Evolutionary conservation across 1,139 yeast genomes (phyloP), one percentile per base, ranked within the genome.

Genomic region (Wickerhamomyces sp.): DNA sequence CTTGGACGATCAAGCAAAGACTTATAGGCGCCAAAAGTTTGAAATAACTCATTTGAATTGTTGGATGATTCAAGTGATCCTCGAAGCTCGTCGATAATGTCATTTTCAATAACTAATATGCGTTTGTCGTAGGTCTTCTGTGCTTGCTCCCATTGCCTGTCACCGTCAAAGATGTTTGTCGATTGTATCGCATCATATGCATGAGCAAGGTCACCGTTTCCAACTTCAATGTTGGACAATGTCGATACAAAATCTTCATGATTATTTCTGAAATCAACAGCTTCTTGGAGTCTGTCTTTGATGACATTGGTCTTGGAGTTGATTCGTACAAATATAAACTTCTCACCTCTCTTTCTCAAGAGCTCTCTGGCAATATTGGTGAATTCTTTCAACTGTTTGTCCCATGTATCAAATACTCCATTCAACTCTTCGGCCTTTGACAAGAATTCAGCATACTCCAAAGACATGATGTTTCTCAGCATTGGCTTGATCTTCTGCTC

Each of bases 311-410:
- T 75, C 3, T 63, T 56, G 15, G 77, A 70, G 23, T 66, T 64
- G 13, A 86, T 67, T 43, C 79, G 72, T 14, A 86, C 73, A 19
- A 81, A 71, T 22, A 82, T 70, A 52, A 83, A 83, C 44, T 78
- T 79, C 39, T 85, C 94, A 13, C 78, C 75, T 31, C 94, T 64
- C 51, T 79, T 85, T 41, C 96, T 66, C 24, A 84, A 64, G 11
- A 84, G 59, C 45, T 88, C 96, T 44, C 97, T 69, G 0, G 87
- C 72, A 32, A 84, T 55, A 37, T 64, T 70, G 37, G 66, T 74
- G 58, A 75, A 81, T 54, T 63, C 83, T 54, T 67, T 75, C 40
- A 64, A 57, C 43, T 62, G 68, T 42, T 62, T 66, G 28, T 78
- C 81, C 70, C 80, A 70, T 2, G 63, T 53, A 3, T 51, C 56